These are phyloP conservation scores for Penicillium dipodomyicola DNA, from an alignment of 495 filamentous ascomycete species.

Conservation along the genomic window DNA sequence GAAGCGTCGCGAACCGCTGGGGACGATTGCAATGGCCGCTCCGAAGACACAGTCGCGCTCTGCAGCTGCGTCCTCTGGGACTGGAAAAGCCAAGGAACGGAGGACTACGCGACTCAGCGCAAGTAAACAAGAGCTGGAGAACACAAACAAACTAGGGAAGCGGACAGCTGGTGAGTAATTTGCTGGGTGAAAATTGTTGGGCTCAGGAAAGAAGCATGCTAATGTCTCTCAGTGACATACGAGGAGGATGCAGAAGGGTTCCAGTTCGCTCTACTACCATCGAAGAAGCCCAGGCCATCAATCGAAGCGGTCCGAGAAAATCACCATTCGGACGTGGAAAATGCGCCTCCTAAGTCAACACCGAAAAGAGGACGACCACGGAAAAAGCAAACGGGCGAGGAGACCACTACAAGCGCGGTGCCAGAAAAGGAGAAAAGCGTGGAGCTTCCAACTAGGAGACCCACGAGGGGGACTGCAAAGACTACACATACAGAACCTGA, in stretches of 20 bases:
- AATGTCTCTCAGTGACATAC: conserved; percentile 35
- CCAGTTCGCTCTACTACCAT: conserved; percentile 48
- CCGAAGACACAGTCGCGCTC: conserved; percentile 45
- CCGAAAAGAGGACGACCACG: conserved; percentile 40
- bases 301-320: conserved; percentile 28
- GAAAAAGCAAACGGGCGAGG: conserved; percentile 38
- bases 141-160: conserved; percentile 35
- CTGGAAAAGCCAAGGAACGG: conserved; percentile 31
- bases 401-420: conserved; percentile 13
- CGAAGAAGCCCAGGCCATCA: conserved; percentile 43
- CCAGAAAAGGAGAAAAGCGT: conserved; percentile 25
- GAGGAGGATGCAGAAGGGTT: conserved; percentile 58
- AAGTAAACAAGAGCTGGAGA: conserved; percentile 37
- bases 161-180: conserved; percentile 46
- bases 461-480: conserved; percentile 24
- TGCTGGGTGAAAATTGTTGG: not conserved
- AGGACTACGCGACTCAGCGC: conserved; percentile 43
- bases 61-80: conserved; percentile 31
- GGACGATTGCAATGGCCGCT: conserved; percentile 44
- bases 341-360: conserved; percentile 33
- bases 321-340: conserved; percentile 27
- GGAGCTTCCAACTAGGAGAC: conserved; percentile 27
- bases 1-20: conserved; percentile 47
- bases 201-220: conserved; percentile 15
- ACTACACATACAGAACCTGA: conserved; percentile 21